phyloP scores from a whole-genome alignment of 2,329 filamentous ascomycete genomes.

The Botryotinia narcissicola region DNA sequence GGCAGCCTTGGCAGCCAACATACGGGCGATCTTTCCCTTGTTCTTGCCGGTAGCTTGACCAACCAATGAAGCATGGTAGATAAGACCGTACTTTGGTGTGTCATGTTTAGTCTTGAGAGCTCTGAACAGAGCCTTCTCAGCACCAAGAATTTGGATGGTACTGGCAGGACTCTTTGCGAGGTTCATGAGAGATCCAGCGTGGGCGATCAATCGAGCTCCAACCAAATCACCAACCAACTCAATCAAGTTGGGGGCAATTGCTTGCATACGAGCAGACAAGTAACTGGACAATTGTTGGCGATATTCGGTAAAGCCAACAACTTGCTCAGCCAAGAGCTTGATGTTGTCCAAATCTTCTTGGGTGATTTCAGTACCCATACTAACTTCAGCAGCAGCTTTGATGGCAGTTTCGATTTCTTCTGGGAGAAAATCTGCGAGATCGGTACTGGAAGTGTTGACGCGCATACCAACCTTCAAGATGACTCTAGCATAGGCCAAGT shows the following conservation, averaged over 20 bases:
- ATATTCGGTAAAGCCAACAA: slow-evolving; percentile 88
- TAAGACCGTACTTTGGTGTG: slow-evolving; percentile 95
- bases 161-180: slow-evolving; percentile 92
- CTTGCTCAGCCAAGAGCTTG: slow-evolving; percentile 85
- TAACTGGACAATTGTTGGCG: slow-evolving; percentile 84
- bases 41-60: slow-evolving; percentile 97
- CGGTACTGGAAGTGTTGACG: slow-evolving; percentile 69
- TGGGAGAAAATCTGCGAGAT: slow-evolving; percentile 87
- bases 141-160: slow-evolving; percentile 96
- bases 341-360: slow-evolving; percentile 92
- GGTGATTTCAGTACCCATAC: slow-evolving; percentile 97
- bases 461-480: slow-evolving; percentile 89
- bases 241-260: slow-evolving; percentile 93
- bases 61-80: slow-evolving; percentile 89
- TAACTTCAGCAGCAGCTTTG: slow-evolving; percentile 92
- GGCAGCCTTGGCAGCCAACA: slow-evolving; percentile 89
- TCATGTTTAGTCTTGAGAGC: slow-evolving; percentile 99
- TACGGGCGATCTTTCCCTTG: slow-evolving; percentile 98
- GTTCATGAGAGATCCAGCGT: slow-evolving; percentile 90
- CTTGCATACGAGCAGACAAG: slow-evolving; percentile 89
- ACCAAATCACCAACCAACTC: slow-evolving; percentile 90
- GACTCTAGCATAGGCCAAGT: slow-evolving; percentile 86
- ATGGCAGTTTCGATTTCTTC: slow-evolving; percentile 91
- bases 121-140: slow-evolving; percentile 97
- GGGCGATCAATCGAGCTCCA: slow-evolving; percentile 89